These are phyloP conservation scores for Mycena haematopus DNA, from an alignment of 768 basidiomycete genomes.

Conservation along the genomic window DNA sequence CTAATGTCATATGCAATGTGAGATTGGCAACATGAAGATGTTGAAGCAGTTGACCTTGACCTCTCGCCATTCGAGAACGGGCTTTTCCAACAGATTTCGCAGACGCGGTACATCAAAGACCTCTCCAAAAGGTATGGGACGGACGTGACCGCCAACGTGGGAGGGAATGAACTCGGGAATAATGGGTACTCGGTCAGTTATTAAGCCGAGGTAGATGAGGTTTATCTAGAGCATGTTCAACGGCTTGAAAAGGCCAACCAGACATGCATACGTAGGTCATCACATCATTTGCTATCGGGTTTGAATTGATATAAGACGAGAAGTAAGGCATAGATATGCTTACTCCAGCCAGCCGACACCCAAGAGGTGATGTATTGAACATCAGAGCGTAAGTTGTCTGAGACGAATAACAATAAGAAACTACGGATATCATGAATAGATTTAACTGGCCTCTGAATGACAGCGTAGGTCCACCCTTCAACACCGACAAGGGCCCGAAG, in stretches of 20 bases:
- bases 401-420: not conserved
- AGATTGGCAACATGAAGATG: too few relatives aligned
- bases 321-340: conserved; percentile 7
- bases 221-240: conserved; percentile 37
- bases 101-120: conserved; percentile 44
- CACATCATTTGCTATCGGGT: conserved; percentile 22
- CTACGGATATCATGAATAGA: not conserved
- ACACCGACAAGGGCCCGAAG: conserved; percentile 21
- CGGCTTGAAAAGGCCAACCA: not conserved
- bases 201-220: conserved; percentile 41
- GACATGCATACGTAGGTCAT: conserved; percentile 19
- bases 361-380: conserved; percentile 23
- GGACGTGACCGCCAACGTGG: not conserved
- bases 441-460: conserved; percentile 13
- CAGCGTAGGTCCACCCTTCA: conserved; percentile 17
- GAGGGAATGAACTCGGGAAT: conserved; percentile 41
- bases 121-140: conserved; percentile 34
- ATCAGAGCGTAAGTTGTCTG: conserved; percentile 23
- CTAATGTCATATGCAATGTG: too few relatives aligned
- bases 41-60: too few relatives aligned
- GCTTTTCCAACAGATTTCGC: conserved; percentile 33
- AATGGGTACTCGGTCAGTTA: conserved; percentile 43
- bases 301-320: conserved; percentile 4
- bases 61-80: conserved; percentile 45
- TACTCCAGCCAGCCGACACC: conserved; percentile 20